Evolutionary conservation across 2,329 filamentous ascomycete species (phyloP), one percentile per base, ranked within the genome.

Genomic region (Gnomoniopsis smithogilvyi): DNA sequence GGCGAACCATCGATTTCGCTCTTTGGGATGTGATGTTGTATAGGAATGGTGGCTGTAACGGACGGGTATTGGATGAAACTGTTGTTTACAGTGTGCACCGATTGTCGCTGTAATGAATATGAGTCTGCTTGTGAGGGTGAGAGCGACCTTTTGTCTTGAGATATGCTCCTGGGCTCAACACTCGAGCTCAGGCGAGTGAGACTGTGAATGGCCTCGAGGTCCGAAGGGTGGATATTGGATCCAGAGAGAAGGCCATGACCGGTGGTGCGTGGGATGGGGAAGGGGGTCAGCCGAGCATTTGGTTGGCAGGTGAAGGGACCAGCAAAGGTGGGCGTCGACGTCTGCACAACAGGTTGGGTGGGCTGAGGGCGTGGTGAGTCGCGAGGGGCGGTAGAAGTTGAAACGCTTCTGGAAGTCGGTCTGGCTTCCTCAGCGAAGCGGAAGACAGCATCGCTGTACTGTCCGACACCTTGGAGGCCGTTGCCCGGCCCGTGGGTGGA

Each of bases 181-280:
- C 60, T 58, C 41, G 60, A 53, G 19, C 60, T 56, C 60, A 62
- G 56, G 55, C 54, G 58, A 24, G 60, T 56, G 57, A 62, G 60
- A 19, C 57, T 54, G 24, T 62, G 34, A 46, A 57, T 57, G 48
- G 55, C 45, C 36, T 62, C 60, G 46, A 59, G 53, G 22, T 50
- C 56, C 17, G 60, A 60, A 38, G 53, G 56, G 26, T 15, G 38
- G 3, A 50, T 47, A 10, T 48, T 6, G 10, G 21, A 46, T 12
- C 15, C 38, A 30, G 45, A 30, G 36, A 26, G 33, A 43, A 38
- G 26, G 57, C 36, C 57, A 50, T 56, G 22, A 34, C 2, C 38
- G 46, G 46, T 22, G 8, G 30, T 47, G 34, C 54, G 38, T 11
- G 26, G 15, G 38, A 17, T 17, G 38, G 38, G 36, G 0, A 30